Base-by-base conservation (phyloP, 73 alveolate genomes). In the Blepharisma stoltei region DNA sequence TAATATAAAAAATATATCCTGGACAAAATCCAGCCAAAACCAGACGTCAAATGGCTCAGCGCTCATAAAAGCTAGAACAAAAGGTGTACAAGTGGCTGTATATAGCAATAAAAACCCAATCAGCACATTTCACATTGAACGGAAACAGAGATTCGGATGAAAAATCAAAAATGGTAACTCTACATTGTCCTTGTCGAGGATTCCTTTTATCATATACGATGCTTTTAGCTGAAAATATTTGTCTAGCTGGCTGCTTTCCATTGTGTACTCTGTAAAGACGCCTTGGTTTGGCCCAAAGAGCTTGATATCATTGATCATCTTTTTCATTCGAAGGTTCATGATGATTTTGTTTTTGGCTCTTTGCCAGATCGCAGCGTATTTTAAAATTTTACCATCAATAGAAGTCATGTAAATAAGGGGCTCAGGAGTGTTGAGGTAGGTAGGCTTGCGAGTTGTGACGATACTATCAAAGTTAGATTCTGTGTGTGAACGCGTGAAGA, bases 61-160 rank as follows among this genome's bases (percentile, higher is more conserved):
- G 52, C 78, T 89, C 6, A 78, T 43, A 55, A 70, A 88, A 5
- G 91, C 78, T 9, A 78, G 53, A 54, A 85, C 53, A 55, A 48
- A 88, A 14, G 95, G 95, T 0, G 76, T 86, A 45, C 46, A 82
- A 6, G 84, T 48, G 11, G 95, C 95, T 0, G 95, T 88, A 67
- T 88, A 88, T 0, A 88, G 80, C 4, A 88, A 71, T 5, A 83
- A 76, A 53, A 80, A 37, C 7, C 78, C 67, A 6, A 84, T 81
- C 6, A 83, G 73, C 5, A 88, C 5, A 67, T 83, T 79, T 89
- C 91, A 88, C 14, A 60, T 60, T 0, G 73, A 60, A 2, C 14
- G 18, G 46, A 60, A 60, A 60, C 46, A 14, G 46, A n/a, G 46
- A 38, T 60, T 60, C 23, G 73, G 73, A 5, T 60, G 37, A 38